Evolutionary conservation across 148 eudicot species (phyloP).

Genomic region (Selenicereus undatus): DNA sequence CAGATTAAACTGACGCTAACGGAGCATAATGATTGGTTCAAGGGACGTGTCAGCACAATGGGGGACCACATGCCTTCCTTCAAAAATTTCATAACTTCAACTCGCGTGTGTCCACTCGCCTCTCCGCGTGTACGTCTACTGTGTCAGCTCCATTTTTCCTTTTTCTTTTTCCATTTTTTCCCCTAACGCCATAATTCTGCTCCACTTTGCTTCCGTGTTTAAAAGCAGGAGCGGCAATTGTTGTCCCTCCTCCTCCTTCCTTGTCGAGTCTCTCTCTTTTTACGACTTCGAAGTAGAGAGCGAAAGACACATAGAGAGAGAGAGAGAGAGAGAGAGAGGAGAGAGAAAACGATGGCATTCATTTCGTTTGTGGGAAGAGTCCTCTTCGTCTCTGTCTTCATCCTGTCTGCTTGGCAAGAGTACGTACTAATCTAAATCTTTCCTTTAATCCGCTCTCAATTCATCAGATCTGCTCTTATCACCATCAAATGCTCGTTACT

Average conservation of each 20-base stretch:
- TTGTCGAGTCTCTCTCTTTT: slow-evolving; percentile 27
- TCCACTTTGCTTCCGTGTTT: slow-evolving; percentile 4
- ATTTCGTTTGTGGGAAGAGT: slow-evolving; percentile 68
- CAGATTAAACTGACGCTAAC: neutral
- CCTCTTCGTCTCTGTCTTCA: slow-evolving; percentile 74
- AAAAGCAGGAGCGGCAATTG: slow-evolving; percentile 24
- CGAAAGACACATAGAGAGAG: slow-evolving; percentile 20
- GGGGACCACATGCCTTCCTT: neutral
- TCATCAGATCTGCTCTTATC: slow-evolving; percentile 33
- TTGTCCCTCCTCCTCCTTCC: neutral
- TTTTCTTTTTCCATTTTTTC: neutral
- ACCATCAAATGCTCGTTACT: neutral
- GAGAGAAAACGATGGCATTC: slow-evolving; percentile 53
- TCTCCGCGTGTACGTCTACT: neutral
- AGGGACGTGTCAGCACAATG: slow-evolving; percentile 6
- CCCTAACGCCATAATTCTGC: neutral
- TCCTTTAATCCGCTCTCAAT: neutral
- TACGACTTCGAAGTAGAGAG: slow-evolving; percentile 14
- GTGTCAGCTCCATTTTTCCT: neutral
- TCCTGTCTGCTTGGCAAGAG: slow-evolving; percentile 88
- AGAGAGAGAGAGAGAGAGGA: slow-evolving; percentile 20
- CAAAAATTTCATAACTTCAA: neutral
- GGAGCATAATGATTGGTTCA: slow-evolving; percentile 9
- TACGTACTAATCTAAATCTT: slow-evolving; percentile 18
- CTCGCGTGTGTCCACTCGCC: neutral